Percentiles rank a stretch among this genome's conserved stretches.
phyloP scores from a whole-genome alignment of 805 yeast genomes.

The Maudiozyma bulderi region DNA sequence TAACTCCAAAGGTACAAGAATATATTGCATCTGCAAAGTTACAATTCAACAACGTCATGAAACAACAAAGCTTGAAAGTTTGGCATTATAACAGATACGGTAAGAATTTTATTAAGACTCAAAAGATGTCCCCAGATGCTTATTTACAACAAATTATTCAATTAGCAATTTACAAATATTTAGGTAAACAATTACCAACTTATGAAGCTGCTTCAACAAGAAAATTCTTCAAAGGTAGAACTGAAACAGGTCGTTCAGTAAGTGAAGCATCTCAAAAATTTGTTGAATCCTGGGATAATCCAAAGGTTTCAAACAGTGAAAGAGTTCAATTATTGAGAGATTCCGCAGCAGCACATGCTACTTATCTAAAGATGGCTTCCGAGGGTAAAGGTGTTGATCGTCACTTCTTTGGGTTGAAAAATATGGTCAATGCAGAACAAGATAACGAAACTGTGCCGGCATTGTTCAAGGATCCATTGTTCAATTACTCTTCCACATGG shows the following conservation, averaged over 20 bases:
- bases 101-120: slow-evolving; percentile 71
- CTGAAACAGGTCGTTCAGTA: slow-evolving; percentile 86
- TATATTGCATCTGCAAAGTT: slow-evolving; percentile 48
- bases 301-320: slow-evolving; percentile 35
- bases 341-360: slow-evolving; percentile 67
- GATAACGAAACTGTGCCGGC: slow-evolving; percentile 45
- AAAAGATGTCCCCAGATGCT: slow-evolving; percentile 88
- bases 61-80: slow-evolving; percentile 62
- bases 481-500: slow-evolving; percentile 74
- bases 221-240: slow-evolving; percentile 79
- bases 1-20: slow-evolving; percentile 40
- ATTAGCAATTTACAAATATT: slow-evolving; percentile 76
- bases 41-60: slow-evolving; percentile 44
- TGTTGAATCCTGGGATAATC: slow-evolving; percentile 64
- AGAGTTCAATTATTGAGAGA: slow-evolving; percentile 59
- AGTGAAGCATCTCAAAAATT: slow-evolving; percentile 60
- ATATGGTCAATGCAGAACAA: slow-evolving; percentile 39
- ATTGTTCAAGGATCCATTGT: slow-evolving; percentile 68
- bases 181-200: slow-evolving; percentile 77
- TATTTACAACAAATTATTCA: slow-evolving; percentile 85
- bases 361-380: slow-evolving; percentile 66
- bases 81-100: slow-evolving; percentile 82
- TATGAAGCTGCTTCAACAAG: slow-evolving; percentile 95
- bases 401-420: slow-evolving; percentile 82
- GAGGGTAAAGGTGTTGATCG: slow-evolving; percentile 88